phyloP scores from a whole-genome alignment of 768 basidiomycete genomes.

The Russula virescens region DNA sequence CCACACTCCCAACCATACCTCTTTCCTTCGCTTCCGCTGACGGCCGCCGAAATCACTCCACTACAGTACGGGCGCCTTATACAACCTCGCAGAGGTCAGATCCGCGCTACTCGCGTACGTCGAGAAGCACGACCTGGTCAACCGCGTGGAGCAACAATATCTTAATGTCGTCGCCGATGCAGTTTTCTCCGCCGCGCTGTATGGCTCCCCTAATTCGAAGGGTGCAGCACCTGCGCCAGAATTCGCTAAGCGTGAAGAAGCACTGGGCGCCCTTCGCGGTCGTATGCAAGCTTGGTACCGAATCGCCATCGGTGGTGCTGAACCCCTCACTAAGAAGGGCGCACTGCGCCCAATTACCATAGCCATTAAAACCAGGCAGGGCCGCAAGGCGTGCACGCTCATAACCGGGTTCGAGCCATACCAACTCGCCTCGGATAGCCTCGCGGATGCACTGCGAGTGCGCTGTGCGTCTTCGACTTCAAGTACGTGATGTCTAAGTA shows the following conservation, averaged over 20 bases:
- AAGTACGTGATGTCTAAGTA: conserved; percentile 38
- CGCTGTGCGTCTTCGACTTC: conserved; percentile 76
- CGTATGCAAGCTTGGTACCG: conserved; percentile 80
- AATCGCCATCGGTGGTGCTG: conserved; percentile 48
- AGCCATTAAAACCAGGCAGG: conserved; percentile 66
- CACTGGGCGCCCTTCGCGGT: conserved; percentile 45
- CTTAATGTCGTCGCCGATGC: conserved; percentile 55
- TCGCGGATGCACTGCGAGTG: conserved; percentile 74
- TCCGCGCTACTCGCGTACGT: conserved; percentile 59
- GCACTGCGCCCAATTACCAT: conserved; percentile 63
- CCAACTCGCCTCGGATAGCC: conserved; percentile 57
- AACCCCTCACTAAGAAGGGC: conserved; percentile 67
- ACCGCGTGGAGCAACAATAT: conserved; percentile 58
- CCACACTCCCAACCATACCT: background rate
- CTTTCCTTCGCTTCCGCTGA: background rate
- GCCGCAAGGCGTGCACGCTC: conserved; percentile 68
- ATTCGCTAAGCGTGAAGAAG: conserved; percentile 64
- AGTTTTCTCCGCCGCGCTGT: conserved; percentile 30
- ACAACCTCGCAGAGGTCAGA: conserved; percentile 52
- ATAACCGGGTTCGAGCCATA: conserved; percentile 80
- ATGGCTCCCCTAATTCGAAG: conserved; percentile 29
- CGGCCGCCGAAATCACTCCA: background rate
- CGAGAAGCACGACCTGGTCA: conserved; percentile 52
- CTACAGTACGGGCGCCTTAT: conserved; percentile 47
- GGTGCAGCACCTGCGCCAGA: conserved; percentile 30